phyloP scores from a whole-genome alignment of 148 eudicot species.

The Arctostaphylos glauca region DNA sequence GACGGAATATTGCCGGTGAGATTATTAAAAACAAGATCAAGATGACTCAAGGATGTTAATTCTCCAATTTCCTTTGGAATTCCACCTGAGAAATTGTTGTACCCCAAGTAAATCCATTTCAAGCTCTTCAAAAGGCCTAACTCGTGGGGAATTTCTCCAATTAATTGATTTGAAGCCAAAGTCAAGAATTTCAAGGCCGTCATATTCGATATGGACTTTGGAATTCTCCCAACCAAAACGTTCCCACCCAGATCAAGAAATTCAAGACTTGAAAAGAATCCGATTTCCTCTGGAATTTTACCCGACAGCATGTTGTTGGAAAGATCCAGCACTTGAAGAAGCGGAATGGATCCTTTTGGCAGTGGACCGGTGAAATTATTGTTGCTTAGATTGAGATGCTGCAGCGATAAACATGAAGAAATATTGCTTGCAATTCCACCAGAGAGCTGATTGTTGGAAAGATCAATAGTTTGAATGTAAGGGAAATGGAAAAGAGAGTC shows the following conservation, averaged over 20 bases:
- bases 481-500: conserved; percentile 48
- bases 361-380: conserved; percentile 68
- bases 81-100: conserved; percentile 66
- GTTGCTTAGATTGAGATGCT: conserved; percentile 65
- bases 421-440: conserved; percentile 46
- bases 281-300: conserved; percentile 50
- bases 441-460: conserved; percentile 56
- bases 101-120: conserved; percentile 73
- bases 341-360: conserved; percentile 31
- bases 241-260: conserved; percentile 87
- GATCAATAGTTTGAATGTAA: conserved; percentile 44
- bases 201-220: conserved; percentile 57
- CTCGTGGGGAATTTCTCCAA: conserved; percentile 54
- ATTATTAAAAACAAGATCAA: conserved; percentile 78
- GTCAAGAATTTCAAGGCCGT: conserved; percentile 51
- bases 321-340: conserved; percentile 58
- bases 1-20: conserved; percentile 64
- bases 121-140: conserved; percentile 54
- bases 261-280: conserved; percentile 30
- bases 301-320: conserved; percentile 81
- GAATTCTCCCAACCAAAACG: conserved; percentile 53
- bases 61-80: conserved; percentile 66
- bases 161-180: conserved; percentile 71
- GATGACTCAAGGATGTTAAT: conserved; percentile 53
- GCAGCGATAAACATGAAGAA: conserved; percentile 42